Percentiles rank a stretch among this genome's conserved stretches.
phyloP scores from a whole-genome alignment of 768 basidiomycete species.

The Astraeus odoratus region DNA sequence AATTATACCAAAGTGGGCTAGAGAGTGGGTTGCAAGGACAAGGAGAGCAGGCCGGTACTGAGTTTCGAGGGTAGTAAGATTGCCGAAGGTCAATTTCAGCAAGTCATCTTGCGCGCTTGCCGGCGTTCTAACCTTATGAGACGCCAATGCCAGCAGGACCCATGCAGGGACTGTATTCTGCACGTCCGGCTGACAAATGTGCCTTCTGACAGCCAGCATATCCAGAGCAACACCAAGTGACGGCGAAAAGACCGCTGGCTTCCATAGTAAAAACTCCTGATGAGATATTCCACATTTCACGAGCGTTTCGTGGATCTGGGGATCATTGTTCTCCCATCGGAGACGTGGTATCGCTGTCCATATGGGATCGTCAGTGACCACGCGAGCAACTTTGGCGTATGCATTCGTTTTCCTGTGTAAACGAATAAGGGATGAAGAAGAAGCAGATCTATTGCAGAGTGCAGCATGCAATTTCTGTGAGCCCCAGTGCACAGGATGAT shows the following conservation, averaged over 20 bases:
- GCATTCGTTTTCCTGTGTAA: constrained; percentile 16
- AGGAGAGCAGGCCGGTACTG: constrained; percentile 37
- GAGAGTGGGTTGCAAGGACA: constrained; percentile 39
- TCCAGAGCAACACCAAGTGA: constrained; percentile 29
- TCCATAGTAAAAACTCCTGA: constrained; percentile 37
- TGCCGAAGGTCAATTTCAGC: constrained; percentile 36
- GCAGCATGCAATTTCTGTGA: constrained; percentile 1
- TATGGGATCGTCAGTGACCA: constrained; percentile 32
- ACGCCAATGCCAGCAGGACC: constrained; percentile 46
- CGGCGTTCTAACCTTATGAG: constrained; percentile 39
- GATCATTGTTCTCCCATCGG: constrained; percentile 8
- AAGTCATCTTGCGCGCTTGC: constrained; percentile 38
- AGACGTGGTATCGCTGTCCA: constrained; percentile 38
- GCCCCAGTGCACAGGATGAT: constrained; percentile 6
- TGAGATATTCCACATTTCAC: constrained; percentile 26
- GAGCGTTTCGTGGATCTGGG: constrained; percentile 18
- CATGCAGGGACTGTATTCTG: constrained; percentile 31
- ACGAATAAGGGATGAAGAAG: constrained; percentile 17
- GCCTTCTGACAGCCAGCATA: constrained; percentile 10
- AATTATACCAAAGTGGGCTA: constrained; percentile 44
- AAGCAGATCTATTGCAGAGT: constrained; percentile 5
- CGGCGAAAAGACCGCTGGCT: constrained; percentile 26
- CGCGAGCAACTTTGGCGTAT: constrained; percentile 29
- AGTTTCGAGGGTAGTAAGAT: constrained; percentile 28
- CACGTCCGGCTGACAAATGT: neutral